phyloP scores from a whole-genome alignment of 176 grass and related monocot species.

The Musa itinerans region DNA sequence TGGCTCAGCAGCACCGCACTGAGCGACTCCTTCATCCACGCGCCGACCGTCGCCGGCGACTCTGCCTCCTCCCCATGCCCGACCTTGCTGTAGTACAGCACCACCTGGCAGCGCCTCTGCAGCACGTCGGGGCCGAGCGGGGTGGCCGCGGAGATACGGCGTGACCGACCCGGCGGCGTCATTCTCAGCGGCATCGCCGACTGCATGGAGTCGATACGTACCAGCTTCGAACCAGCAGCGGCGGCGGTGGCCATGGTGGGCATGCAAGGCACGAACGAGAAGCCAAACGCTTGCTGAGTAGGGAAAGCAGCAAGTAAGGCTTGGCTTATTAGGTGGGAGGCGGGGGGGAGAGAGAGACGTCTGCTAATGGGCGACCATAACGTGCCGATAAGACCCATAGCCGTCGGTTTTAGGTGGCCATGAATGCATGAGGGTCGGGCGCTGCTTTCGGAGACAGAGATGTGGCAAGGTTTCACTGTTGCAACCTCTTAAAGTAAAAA shows the following conservation, averaged over 20 bases:
- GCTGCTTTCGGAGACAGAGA: too few species aligned
- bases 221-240: background rate
- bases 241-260: background rate
- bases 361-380: too few species aligned
- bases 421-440: too few species aligned
- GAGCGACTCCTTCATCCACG: constrained; percentile 66
- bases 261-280: too few species aligned
- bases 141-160: constrained; percentile 31
- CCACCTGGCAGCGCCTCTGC: constrained; percentile 40
- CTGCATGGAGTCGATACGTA: constrained; percentile 54
- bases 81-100: constrained; percentile 46
- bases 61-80: constrained; percentile 11
- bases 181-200: constrained; percentile 37
- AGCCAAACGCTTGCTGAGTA: too few species aligned
- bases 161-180: constrained; percentile 17
- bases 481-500: too few species aligned
- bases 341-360: too few species aligned
- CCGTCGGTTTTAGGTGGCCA: too few species aligned
- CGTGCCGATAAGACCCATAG: too few species aligned
- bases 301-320: too few species aligned
- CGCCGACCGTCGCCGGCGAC: constrained; percentile 23
- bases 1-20: constrained; percentile 37
- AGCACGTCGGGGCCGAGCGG: constrained; percentile 21
- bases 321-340: too few species aligned
- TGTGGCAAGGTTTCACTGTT: too few species aligned